Evolutionary conservation across 2,329 filamentous ascomycete genomes (phyloP), one percentile per base, ranked within the genome.

Genomic region (Trichoderma polysporum): DNA sequence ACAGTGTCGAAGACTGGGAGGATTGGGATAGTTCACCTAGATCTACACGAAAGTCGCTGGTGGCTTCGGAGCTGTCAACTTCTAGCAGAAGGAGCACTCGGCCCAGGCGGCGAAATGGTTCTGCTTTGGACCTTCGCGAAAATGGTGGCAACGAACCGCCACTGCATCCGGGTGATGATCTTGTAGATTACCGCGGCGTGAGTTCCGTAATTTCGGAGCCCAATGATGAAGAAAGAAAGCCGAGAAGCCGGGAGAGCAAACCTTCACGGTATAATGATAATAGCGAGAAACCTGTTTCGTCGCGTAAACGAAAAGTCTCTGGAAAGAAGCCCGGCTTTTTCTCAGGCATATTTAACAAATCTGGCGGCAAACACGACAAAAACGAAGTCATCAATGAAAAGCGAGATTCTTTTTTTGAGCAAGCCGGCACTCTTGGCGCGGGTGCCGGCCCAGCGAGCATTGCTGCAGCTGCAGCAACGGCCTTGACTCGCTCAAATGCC

Each of bases 391-490:
- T 78, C 58, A 58, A 58, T 52, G 78, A 80, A 66, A 79, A 81
- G 56, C 79, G 80, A 77, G 78, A 84, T 80, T 86, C 86, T 89
- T 89, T 90, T 89, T 89, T 89, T 89, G 88, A 79, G 89, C 87
- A 85, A 83, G 85, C 88, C 87, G 87, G 81, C 84, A 89, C 84
- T 84, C 82, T 85, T 86, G 87, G 87, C 87, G 85, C 84, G 83
- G 86, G 87, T 89, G 87, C 81, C 86, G 87, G 88, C 85, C 76
- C 85, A 78, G 83, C 81, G 80, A 82, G 83, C 78, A 82, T 80
- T 76, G 82, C 78, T 70, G 78, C 78, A 74, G 79, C 77, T 68
- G 70, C 79, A 70, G 75, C 77, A 73, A 76, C 78, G 73, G 74
- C 78, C 73, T 74, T 75, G 72, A 74, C 77, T 76, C 79, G 77